Conservation (phyloP, 2,329 filamentous ascomycete species). For the Ceratocystis eucalypticola region DNA sequence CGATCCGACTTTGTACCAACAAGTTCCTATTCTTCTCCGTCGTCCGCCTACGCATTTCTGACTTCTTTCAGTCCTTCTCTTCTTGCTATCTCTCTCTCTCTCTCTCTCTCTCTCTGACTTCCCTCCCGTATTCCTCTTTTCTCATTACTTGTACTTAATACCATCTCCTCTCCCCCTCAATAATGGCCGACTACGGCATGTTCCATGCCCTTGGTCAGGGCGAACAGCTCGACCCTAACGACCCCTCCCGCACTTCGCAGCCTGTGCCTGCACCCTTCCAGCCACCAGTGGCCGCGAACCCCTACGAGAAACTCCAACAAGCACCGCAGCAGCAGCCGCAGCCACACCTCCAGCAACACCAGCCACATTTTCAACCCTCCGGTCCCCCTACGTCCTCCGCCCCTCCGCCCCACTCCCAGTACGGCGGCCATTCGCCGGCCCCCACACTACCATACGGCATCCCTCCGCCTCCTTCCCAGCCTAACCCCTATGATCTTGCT, state of each 20-base stretch:
- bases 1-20: too few relatives aligned
- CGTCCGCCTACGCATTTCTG: neutral
- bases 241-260: conserved; percentile 38
- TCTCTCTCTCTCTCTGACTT: neutral
- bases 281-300: conserved; percentile 39
- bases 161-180: conserved; percentile 14
- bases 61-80: neutral
- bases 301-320: conserved; percentile 34
- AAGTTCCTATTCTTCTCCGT: neutral
- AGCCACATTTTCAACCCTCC: conserved; percentile 1
- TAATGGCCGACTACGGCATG: conserved; percentile 43
- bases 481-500: conserved; percentile 37
- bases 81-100: neutral
- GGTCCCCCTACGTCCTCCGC: neutral
- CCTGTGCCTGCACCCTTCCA: conserved; percentile 43
- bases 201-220: conserved; percentile 45
- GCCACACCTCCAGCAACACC: neutral
- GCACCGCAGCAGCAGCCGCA: conserved; percentile 14
- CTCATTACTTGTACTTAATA: neutral
- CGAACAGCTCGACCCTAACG: conserved; percentile 40
- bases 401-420: conserved; percentile 7
- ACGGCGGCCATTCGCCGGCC: conserved; percentile 15
- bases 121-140: neutral
- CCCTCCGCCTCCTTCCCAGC: conserved; percentile 1
- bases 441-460: conserved; percentile 14